phyloP scores from a whole-genome alignment of 1,284 basidiomycete genomes.

The Fomes fomentarius region DNA sequence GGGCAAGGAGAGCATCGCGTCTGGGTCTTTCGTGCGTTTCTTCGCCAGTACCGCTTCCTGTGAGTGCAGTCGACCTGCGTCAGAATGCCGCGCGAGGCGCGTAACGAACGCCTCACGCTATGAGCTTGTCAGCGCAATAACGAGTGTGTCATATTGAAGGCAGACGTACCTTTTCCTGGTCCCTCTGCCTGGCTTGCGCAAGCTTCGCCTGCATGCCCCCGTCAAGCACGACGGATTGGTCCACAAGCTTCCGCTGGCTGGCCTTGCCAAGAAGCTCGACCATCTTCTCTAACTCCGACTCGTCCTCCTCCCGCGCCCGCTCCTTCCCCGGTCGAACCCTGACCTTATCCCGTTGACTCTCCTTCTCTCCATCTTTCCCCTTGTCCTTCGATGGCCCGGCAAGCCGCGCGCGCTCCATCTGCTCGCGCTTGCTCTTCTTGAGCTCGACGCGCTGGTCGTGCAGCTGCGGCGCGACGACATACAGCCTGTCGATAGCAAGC shows the following conservation, averaged over 20 bases:
- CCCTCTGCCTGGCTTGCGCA: slow-evolving; percentile 55
- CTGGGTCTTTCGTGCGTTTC: slow-evolving; percentile 49
- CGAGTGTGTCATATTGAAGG: no score
- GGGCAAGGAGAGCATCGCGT: slow-evolving; percentile 60
- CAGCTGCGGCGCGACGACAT: slow-evolving; percentile 81
- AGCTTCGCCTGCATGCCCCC: slow-evolving; percentile 55
- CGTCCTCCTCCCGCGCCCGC: slow-evolving; percentile 44
- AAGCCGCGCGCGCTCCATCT: slow-evolving; percentile 65
- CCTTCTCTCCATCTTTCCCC: slow-evolving; percentile 52
- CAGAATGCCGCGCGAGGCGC: slow-evolving; percentile 67
- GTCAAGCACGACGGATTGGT: slow-evolving; percentile 70
- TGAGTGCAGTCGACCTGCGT: slow-evolving; percentile 65
- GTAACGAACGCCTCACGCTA: slow-evolving; percentile 75
- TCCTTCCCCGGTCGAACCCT: slow-evolving; percentile 46
- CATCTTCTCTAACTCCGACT: slow-evolving; percentile 68
- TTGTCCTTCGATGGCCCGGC: slow-evolving; percentile 29
- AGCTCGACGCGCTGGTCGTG: slow-evolving; percentile 87
- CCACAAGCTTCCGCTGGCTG: slow-evolving; percentile 62
- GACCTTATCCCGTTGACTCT: slow-evolving; percentile 39
- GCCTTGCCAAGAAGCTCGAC: slow-evolving; percentile 75
- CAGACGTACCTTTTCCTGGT: slow-evolving; percentile 62
- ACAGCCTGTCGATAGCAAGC: slow-evolving; percentile 84
- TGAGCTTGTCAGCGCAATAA: background rate
- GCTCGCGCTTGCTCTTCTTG: slow-evolving; percentile 62
- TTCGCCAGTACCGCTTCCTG: slow-evolving; percentile 63